Evolutionary conservation across 768 basidiomycete species (phyloP), one percentile per base, ranked within the genome.

Genomic region (Suillus lakei): DNA sequence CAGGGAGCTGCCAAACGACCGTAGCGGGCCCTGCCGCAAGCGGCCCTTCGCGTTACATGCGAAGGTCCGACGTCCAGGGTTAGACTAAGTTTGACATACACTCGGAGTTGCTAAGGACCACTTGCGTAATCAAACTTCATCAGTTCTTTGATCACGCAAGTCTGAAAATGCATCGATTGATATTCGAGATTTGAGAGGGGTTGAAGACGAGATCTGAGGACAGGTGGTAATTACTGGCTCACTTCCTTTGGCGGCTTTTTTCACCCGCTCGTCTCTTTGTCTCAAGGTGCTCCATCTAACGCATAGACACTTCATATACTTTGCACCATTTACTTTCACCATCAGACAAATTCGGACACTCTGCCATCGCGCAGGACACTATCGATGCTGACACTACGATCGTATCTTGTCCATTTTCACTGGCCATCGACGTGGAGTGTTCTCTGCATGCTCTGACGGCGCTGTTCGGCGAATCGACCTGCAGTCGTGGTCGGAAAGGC

Each of bases 361-460:
- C 79, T 23, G 77, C 89, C 44, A 69, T 86, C 61, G 87, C 92
- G 5, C 74, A 71, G 4, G 73, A 81, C 38, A 75, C 77, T 23
- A 68, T 92, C 48, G 77, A 80, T 26, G 70, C 76, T 6, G 87
- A 92, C 68, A 77, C 82, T 10, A 81, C 77, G 15, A 80, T 92
- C 60, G 87, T 90, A n/a, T 84, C 87, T 0, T 91, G 89, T 68
- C 91, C 92, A 0, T 86, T 92, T 69, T 76, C 80, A 2, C 80
- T 93, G 26, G 83, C 85, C 36, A 83, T 94, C 67, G 91, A 91
- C 0, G 81, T 83, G 21, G 75, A 82, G 34, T 46, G 80, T 1
- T 81, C 89, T 2, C 73, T 74, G 58, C 65, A 69, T 0, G 85
- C 86, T 1, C 69, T 93, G 32, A 65, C 69, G n/a, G 41, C 69